Evolutionary conservation across 495 filamentous ascomycete genomes (phyloP), one percentile per base, ranked within the genome.

Genomic region (Penicillium tannophilum): DNA sequence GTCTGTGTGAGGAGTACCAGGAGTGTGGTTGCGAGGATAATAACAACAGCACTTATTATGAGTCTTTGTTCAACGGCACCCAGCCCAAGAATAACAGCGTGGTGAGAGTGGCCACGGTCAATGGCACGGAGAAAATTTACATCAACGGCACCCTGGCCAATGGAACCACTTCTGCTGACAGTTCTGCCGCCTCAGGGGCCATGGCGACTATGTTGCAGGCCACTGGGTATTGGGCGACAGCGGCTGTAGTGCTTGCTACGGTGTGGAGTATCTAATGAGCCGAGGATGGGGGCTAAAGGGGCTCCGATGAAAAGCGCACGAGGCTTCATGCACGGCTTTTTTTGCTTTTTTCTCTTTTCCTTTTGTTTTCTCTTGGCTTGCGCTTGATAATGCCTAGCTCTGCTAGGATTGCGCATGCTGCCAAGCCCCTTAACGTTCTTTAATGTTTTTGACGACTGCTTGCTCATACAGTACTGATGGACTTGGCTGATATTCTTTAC

Each of bases 91-190:
- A 96, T 72, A 78, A 82, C 39, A 83, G 77, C n/a, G 63, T 89
- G 5, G 80, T 90, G 31, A 80, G 63, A 20, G 82, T 96, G 16
- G 81, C 80, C 0, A 57, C 66, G 10, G 84, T 91, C 26, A 93
- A 97, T 64, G 90, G 88, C 24, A 94, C 86, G 0, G 54, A 76
- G 49, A 92, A 84, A 17, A 84, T 97, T 58, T 77, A 91, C 52
- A 79, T 97, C 71, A 94, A 95, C 62, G 94, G 94, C 11, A 92
- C 91, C 0, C 72, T 97, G 46, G 85, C 89, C 19, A 94, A 94
- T 64, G 92, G 90, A 26, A 96, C 93, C 2, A 92, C 90, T 0
- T 82, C 84, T 5, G 68, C 81, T 14, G 84, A 86, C 23, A 44
- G 60, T 10, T 63, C 65, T 7, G 76, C 66, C 16, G 77, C 67